Evolutionary conservation across 306 rosid species (phyloP).

Genomic region (Cajanus cajan): DNA sequence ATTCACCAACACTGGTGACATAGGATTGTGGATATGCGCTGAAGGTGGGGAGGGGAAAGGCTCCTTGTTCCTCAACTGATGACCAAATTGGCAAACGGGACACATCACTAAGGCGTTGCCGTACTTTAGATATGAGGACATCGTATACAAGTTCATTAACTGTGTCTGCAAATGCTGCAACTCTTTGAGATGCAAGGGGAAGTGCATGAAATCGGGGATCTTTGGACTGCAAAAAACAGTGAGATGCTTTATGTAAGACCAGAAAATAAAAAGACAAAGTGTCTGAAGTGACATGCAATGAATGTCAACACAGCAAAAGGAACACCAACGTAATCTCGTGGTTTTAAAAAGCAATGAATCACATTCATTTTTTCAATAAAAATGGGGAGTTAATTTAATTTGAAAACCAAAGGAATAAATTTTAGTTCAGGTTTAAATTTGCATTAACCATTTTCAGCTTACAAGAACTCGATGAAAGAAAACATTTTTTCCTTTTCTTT

Average conservation of each 20-base stretch:
- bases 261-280: background rate
- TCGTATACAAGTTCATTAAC: conserved; percentile 96
- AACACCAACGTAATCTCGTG: conserved; percentile 15
- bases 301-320: conserved; percentile 15
- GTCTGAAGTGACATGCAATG: background rate
- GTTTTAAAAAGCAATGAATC: background rate
- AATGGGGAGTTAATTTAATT: background rate
- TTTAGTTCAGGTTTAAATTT: background rate
- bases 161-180: conserved; percentile 84
- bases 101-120: conserved; percentile 88
- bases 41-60: conserved; percentile 84
- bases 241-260: conserved; percentile 23
- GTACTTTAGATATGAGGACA: conserved; percentile 97
- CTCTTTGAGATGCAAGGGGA: conserved; percentile 93
- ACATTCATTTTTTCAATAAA: background rate
- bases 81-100: conserved; percentile 91
- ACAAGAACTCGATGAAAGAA: conserved; percentile 8
- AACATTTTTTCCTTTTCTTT: conserved; percentile 1
- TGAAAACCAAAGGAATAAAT: background rate
- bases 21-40: conserved; percentile 93
- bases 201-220: conserved; percentile 99
- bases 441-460: background rate
- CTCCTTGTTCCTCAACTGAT: conserved; percentile 83
- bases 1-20: conserved; percentile 89
- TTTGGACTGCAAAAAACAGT: conserved; percentile 70